Conservation (phyloP, 2,329 filamentous ascomycete species). For the Monilinia fructigena region DNA sequence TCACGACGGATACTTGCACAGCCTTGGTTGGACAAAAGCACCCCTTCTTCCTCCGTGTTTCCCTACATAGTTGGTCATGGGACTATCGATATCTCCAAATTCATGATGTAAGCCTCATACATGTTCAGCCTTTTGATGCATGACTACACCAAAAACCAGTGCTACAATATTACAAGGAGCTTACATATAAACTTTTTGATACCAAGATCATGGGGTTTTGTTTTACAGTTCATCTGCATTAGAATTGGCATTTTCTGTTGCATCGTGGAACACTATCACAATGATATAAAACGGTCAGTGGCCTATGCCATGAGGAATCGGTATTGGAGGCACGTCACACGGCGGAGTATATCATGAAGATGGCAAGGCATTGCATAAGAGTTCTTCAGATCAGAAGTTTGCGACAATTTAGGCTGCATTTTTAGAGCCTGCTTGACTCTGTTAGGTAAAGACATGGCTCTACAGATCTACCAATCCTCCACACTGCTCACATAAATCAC, state of each 20-base stretch:
- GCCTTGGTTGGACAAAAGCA: neutral
- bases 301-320: no score
- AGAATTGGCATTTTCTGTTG: neutral
- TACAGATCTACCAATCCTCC: neutral
- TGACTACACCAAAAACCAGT: neutral
- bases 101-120: neutral
- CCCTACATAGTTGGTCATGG: neutral
- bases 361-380: neutral
- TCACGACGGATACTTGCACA: constrained; percentile 5
- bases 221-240: neutral
- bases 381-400: neutral
- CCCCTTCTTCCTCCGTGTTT: neutral
- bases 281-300: neutral
- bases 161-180: neutral
- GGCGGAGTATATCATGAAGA: neutral
- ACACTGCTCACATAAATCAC: neutral
- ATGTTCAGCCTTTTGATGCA: constrained; percentile 6
- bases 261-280: neutral
- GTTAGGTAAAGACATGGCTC: neutral
- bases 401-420: neutral
- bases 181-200: neutral
- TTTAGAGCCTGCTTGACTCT: neutral
- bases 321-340: neutral
- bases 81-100: constrained; percentile 4
- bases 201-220: neutral